A percentile compares a stretch with the other conserved stretches of the same genome.
Conservation (phyloP, 805 yeast species). For the Kazachstania africana region DNA sequence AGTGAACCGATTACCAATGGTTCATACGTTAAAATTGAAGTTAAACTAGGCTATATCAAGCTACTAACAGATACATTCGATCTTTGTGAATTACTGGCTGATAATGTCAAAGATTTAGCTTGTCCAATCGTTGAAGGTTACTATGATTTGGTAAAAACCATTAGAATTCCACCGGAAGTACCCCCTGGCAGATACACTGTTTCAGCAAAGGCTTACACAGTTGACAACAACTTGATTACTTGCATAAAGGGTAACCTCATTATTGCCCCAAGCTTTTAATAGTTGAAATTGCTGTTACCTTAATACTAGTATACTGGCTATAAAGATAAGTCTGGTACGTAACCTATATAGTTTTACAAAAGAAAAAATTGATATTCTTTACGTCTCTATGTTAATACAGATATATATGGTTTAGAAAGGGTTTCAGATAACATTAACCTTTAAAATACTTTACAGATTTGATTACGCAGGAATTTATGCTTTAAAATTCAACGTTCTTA, state of each 20-base stretch:
- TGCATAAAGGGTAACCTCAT: slow-evolving; percentile 68
- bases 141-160: slow-evolving; percentile 53
- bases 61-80: slow-evolving; percentile 84
- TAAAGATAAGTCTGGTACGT: too few relatives aligned
- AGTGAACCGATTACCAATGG: slow-evolving; percentile 56
- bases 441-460: too few relatives aligned
- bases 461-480: too few relatives aligned
- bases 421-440: too few relatives aligned
- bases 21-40: slow-evolving; percentile 90
- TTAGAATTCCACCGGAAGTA: slow-evolving; percentile 80
- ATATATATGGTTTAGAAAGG: too few relatives aligned
- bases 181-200: slow-evolving; percentile 93
- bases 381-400: too few relatives aligned
- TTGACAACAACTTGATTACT: slow-evolving; percentile 66
- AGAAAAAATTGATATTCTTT: too few relatives aligned
- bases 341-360: too few relatives aligned
- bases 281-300: too few relatives aligned
- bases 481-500: too few relatives aligned
- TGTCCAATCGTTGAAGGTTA: slow-evolving; percentile 74
- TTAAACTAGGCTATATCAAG: slow-evolving; percentile 82
- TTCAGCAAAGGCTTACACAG: slow-evolving; percentile 80
- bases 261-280: slow-evolving; percentile 24
- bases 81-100: slow-evolving; percentile 74
- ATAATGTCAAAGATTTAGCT: slow-evolving; percentile 45
- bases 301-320: too few relatives aligned